These are phyloP conservation scores for Fusarium hostae DNA, from an alignment of 2,329 filamentous ascomycete species.

Conservation along the genomic window DNA sequence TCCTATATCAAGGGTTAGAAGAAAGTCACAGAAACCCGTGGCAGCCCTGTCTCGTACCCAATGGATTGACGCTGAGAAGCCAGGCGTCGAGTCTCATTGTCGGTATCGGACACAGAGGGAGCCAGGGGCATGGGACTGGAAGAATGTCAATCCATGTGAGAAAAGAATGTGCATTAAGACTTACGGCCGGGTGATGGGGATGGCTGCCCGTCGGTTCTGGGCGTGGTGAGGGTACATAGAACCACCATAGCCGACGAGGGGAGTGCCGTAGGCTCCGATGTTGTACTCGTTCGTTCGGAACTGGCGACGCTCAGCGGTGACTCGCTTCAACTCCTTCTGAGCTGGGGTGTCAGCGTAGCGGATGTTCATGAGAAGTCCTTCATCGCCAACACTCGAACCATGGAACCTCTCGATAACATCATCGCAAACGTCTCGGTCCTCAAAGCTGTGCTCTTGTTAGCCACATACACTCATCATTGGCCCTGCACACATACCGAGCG, in stretches of 20 bases:
- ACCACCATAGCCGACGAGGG: constrained; percentile 65
- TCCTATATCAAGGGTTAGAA: constrained; percentile 52
- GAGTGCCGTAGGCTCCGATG: constrained; percentile 74
- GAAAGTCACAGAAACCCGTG: constrained; percentile 38
- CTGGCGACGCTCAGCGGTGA: constrained; percentile 93
- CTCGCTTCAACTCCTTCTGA: constrained; percentile 95
- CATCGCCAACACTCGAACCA: constrained; percentile 78
- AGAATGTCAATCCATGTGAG: constrained; percentile 3
- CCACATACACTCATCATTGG: not conserved
- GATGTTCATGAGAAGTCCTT: constrained; percentile 88
- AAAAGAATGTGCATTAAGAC: not conserved
- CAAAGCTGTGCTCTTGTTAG: constrained; percentile 72
- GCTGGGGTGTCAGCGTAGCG: constrained; percentile 97
- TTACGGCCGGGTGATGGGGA: constrained; percentile 46
- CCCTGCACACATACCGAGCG: constrained; percentile 74
- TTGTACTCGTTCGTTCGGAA: constrained; percentile 98
- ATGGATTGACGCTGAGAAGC: constrained; percentile 49
- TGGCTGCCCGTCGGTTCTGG: constrained; percentile 51
- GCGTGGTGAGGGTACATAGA: constrained; percentile 51
- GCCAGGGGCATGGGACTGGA: constrained; percentile 15
- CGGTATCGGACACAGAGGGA: constrained; percentile 21
- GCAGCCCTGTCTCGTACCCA: constrained; percentile 49
- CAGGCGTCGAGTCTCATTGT: constrained; percentile 43
- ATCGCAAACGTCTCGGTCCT: constrained; percentile 88
- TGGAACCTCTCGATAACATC: constrained; percentile 89